These are phyloP conservation scores for Albatrellus sp. DNA, from an alignment of 1,284 basidiomycete species.

Conservation along the genomic window DNA sequence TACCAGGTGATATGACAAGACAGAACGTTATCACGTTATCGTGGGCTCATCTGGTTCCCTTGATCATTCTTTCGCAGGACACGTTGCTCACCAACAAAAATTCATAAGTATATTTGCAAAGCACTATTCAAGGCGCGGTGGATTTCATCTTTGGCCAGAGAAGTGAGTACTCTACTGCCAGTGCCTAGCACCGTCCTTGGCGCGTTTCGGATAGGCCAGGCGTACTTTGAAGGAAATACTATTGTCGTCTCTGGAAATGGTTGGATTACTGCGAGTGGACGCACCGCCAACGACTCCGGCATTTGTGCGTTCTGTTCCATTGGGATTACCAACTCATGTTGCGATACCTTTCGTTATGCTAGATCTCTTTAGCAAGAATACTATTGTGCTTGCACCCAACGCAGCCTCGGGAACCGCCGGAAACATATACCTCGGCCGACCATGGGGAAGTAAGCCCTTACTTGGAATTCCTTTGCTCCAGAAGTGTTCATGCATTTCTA, in stretches of 20 bases:
- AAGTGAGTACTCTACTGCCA: not conserved
- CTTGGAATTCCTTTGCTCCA: not conserved
- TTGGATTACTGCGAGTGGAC: conserved; percentile 39
- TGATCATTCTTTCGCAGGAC: conserved; percentile 12
- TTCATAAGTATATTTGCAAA: conserved; percentile 18
- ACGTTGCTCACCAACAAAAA: conserved; percentile 31
- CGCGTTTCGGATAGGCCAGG: conserved; percentile 15
- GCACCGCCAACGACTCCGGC: conserved; percentile 30
- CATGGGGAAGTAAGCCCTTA: conserved; percentile 24
- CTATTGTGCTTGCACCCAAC: conserved; percentile 31
- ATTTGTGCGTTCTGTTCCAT: conserved; percentile 23
- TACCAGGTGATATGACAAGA: conserved; percentile 26
- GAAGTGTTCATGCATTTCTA: not conserved
- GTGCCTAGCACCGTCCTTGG: not conserved
- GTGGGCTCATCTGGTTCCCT: not conserved
- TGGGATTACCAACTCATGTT: not conserved
- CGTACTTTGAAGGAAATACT: conserved; percentile 35
- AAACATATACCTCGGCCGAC: conserved; percentile 31
- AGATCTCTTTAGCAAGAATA: conserved; percentile 38
- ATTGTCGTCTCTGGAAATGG: conserved; percentile 27
- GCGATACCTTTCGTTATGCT: not conserved
- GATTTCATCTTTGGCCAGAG: conserved; percentile 31
- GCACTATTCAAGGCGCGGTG: conserved; percentile 31
- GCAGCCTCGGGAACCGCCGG: conserved; percentile 16
- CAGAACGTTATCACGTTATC: not conserved